phyloP scores from a whole-genome alignment of 805 yeast species.

The Torulaspora microellipsoides region DNA sequence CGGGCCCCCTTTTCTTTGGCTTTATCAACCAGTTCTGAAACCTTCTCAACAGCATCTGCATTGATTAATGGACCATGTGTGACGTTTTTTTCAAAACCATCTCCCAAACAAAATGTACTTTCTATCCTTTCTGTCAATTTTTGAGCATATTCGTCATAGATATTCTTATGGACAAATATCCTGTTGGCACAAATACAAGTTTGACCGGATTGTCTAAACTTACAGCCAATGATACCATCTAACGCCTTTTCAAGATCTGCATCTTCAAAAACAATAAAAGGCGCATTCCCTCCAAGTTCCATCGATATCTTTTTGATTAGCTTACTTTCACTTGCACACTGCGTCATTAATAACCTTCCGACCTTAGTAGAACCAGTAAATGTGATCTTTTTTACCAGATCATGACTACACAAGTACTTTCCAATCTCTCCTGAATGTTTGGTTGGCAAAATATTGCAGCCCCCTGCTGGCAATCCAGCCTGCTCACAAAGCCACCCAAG shows the following conservation, averaged over 20 bases:
- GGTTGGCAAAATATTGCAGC: constrained; percentile 72
- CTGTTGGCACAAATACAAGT: constrained; percentile 91
- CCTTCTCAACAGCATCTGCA: constrained; percentile 57
- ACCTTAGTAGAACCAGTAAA: constrained; percentile 89
- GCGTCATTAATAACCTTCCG: constrained; percentile 68
- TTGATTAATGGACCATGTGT: constrained; percentile 77
- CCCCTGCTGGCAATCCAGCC: constrained; percentile 82
- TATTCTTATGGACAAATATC: constrained; percentile 67
- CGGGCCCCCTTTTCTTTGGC: constrained; percentile 69
- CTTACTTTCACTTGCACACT: constrained; percentile 59
- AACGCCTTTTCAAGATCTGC: constrained; percentile 65
- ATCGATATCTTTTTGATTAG: constrained; percentile 74
- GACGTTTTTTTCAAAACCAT: constrained; percentile 65
- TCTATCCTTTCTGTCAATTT: constrained; percentile 49
- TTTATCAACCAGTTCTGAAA: constrained; percentile 54
- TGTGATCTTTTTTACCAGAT: constrained; percentile 68
- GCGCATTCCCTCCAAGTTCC: constrained; percentile 87
- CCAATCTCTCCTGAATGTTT: constrained; percentile 67
- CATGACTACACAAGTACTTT: constrained; percentile 62
- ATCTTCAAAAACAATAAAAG: constrained; percentile 75
- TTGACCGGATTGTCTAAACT: constrained; percentile 84
- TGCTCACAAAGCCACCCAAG: constrained; percentile 58
- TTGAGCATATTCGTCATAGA: constrained; percentile 60
- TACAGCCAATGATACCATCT: constrained; percentile 63
- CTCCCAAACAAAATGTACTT: constrained; percentile 60